Evolutionary conservation across 208 protist genomes (phyloP), one percentile per base, ranked within the genome.

Genomic region (Acanthamoeba lenticulata): DNA sequence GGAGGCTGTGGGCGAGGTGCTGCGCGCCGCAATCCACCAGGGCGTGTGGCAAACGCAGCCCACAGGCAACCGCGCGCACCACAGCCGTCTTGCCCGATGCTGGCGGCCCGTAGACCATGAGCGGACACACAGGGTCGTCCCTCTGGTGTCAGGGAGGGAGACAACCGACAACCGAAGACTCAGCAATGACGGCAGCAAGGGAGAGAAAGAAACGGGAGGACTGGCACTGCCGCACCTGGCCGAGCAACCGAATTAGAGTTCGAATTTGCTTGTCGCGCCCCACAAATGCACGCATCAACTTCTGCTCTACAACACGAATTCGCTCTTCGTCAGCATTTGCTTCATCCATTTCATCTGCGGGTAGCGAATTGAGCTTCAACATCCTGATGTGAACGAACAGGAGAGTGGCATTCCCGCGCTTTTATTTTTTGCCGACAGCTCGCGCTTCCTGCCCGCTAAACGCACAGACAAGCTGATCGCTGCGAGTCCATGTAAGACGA

Each of bases 21-120:
- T 77, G 67, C 29, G 77, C 77, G 77, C 77, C 32, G 77, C 77
- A 86, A 44, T 86, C 77, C 77, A 86, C 77, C 29, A 86, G 44
- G 2, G 77, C 77, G 77, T 86, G 77, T 1, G 77, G 77, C 77
- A 86, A 27, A 24, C 77, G 44, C n/a, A 86, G 77, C 40, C 77
- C 77, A 42, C 44, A 86, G 29, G 77, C 77, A 27, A 86, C 1
- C 24, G 77, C 77, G 21, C 77, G 38, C 19, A 86, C 44, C 44
- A 86, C 77, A 5, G 77, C 21, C 11, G 77, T 86, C 77, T 86
- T 86, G 24, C 77, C 77, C 45, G 77, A 86, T 6, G 77, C 77
- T 19, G 77, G 77, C 34, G 77, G 77, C 1, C 77, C 77, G 45
- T 24, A 86, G 21, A 86, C 77, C 38, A 86, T 86, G 9, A 86